Evolutionary conservation across 1,139 yeast species (phyloP), one percentile per base, ranked within the genome.

Genomic region (Geotrichum candidum): DNA sequence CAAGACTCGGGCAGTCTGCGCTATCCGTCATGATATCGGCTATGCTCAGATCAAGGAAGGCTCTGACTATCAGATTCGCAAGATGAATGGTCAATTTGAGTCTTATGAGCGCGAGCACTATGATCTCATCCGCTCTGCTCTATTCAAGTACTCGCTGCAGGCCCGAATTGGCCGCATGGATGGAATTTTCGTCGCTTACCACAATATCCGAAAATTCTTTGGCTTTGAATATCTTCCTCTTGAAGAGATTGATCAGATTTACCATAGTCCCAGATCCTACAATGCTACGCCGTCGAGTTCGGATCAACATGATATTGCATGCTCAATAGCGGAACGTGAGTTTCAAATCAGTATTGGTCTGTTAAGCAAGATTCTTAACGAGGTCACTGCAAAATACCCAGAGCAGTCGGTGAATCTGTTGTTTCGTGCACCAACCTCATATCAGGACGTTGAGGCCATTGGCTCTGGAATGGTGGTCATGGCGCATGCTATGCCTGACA

Each of bases 131-230:
- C 77, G 89, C 63, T 83, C 94, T 1, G 87, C 95, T 0, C 75
- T 94, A 75, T 77, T 94, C 68, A 94, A 94, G 73, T 94, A 92
- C 71, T 82, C 90, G 13, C 79, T 92, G 66, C 99, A 94, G 73
- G 98, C 97, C 0, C 80, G 97, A 65, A 88, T 94, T 56, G 99
- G 99, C 1, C 86, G 88, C 68, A 94, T 94, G 99, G 97, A 92
- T 73, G 99, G 99, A 6, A 90, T 94, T 4, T 91, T 89, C 68
- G 80, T 94, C 29, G 97, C 97, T 0, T 94, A 87, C 72, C 99
- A 94, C 74, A 94, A 91, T 72, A 81, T 91, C 61, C 81, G 84
- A 53, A 79, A 85, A 54, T 83, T 92, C 70, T 89, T 94, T 74
- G 99, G 98, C 2, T 94, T 91, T 74, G 94, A 91, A 73, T 94